Evolutionary conservation across 805 yeast species (phyloP), one percentile per base, ranked within the genome.

Genomic region (Zygoascus flipseniorum): DNA sequence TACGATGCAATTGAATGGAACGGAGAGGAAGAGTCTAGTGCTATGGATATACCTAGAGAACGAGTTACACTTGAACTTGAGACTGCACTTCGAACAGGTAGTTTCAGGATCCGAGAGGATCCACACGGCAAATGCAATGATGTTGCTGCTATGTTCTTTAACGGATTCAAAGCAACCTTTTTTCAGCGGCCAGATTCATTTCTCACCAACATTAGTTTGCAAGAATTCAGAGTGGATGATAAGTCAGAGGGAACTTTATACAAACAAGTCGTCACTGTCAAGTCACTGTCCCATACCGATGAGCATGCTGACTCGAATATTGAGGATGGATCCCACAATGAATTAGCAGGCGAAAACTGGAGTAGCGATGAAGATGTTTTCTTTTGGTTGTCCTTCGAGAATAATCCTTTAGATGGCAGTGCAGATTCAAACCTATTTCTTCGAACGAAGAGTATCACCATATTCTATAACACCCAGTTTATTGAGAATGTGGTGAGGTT

Each of bases 1-100:
- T 90, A 89, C 63, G 95, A 88, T 56, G 95, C 97, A 0, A 90
- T 93, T 58, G 99, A 90, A 57, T 90, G 83, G 65, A 87, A 90
- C 60, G 96, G 90, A 56, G 62, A 75, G 1, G 81, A 80, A 31
- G 71, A 83, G 1, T 55, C 62, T 5, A 47, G 58, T 13, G 51
- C 60, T 11, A 54, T 65, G 8, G 83, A 85, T 54, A 62, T 86
- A 1, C 95, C 97, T 0, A 78, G 81, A 51, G 95, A 89, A 54
- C 72, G 87, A 37, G 79, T 85, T 4, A 79, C 79, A n/a, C 62
- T 85, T 52, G 85, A 85, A 56, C 63, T 92, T 2, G 76, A 80
- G 23, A 82, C 95, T 39, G 73, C 82, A 16, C 76, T 93, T 59
- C 76, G 82, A 43, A 80, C 78, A 48, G 99, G 98, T 16, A 87